Evolutionary conservation across 2,329 filamentous ascomycete species (phyloP).

Genomic region (Phyllosticta citrichinensis): DNA sequence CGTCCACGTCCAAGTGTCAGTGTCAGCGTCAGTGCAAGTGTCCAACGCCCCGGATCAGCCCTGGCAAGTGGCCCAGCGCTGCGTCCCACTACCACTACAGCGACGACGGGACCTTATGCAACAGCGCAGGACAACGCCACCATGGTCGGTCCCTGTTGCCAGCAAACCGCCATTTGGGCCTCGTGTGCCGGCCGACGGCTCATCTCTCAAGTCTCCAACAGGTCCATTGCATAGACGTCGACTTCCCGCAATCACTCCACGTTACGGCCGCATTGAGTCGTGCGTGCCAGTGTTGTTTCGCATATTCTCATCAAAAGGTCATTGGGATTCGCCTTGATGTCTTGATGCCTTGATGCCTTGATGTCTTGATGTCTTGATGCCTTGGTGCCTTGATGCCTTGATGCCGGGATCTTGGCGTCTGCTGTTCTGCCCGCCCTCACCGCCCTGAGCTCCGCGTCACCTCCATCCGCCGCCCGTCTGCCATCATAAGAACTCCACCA

Average conservation of each 20-base stretch:
- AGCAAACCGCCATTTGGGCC: background rate
- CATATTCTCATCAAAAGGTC: background rate
- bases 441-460: background rate
- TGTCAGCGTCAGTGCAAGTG: background rate
- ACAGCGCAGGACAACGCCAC: background rate
- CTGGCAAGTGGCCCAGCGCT: background rate
- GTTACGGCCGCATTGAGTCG: too few relatives aligned
- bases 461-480: conserved; percentile 1
- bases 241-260: too few relatives aligned
- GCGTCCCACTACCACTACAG: background rate
- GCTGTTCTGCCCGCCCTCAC: background rate
- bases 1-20: background rate
- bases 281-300: background rate
- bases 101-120: too few relatives aligned
- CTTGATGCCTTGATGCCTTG: background rate
- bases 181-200: background rate
- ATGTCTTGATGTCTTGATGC: background rate
- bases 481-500: background rate
- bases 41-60: background rate
- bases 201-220: too few relatives aligned
- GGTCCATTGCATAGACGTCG: too few relatives aligned
- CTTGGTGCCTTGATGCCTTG: background rate
- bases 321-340: background rate
- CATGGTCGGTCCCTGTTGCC: background rate
- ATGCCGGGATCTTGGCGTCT: too few relatives aligned